These are phyloP conservation scores for Oryza glumipatula DNA, from an alignment of 176 grass and related monocot species.

Conservation along the genomic window DNA sequence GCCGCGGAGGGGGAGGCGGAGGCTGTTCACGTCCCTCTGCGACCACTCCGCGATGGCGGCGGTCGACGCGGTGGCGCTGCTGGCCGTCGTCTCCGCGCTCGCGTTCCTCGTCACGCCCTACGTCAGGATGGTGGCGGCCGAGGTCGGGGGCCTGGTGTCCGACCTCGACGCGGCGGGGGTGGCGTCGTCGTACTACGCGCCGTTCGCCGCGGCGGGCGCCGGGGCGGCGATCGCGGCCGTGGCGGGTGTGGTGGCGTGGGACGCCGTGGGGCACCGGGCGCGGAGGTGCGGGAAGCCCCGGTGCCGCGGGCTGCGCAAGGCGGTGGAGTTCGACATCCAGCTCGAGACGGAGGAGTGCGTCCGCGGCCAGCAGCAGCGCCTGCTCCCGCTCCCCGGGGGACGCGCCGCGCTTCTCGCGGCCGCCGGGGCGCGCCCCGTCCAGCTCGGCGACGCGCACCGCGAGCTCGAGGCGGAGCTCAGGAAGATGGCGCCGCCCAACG, in stretches of 20 bases:
- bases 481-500: constrained; percentile 87
- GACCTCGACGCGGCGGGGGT: constrained; percentile 33
- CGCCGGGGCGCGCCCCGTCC: constrained; percentile 38
- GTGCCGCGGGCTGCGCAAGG: constrained; percentile 78
- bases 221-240: constrained; percentile 47
- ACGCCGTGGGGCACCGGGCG: constrained; percentile 55
- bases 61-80: constrained; percentile 57
- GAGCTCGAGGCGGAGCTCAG: constrained; percentile 88
- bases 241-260: constrained; percentile 61
- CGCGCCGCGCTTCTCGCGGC: constrained; percentile 41
- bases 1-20: constrained; percentile 28
- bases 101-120: constrained; percentile 60
- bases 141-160: constrained; percentile 54
- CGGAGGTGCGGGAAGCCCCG: constrained; percentile 73
- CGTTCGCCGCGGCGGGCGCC: constrained; percentile 57
- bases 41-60: constrained; percentile 67
- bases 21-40: constrained; percentile 59
- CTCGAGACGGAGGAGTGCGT: constrained; percentile 95
- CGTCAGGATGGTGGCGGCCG: constrained; percentile 44
- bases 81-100: constrained; percentile 58
- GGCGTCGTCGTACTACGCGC: constrained; percentile 27
- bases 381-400: background rate
- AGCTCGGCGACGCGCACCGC: constrained; percentile 65
- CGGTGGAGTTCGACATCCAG: constrained; percentile 87
- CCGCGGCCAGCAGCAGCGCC: constrained; percentile 35